Conservation (phyloP, 345 rosid species). For the Dipteronia sinensis region DNA sequence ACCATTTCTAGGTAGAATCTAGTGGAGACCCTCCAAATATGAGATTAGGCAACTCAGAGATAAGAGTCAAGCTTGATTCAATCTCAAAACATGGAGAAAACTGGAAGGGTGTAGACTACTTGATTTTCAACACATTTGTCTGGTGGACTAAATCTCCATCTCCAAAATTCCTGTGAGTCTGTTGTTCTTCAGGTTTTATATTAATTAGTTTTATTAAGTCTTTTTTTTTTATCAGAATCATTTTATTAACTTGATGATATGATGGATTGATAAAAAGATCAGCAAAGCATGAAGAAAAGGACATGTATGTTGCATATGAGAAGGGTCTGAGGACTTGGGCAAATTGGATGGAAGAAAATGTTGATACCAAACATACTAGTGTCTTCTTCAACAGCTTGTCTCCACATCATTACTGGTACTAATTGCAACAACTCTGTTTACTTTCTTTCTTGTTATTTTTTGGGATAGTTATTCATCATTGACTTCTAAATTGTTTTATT, state of each 20-base stretch:
- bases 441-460: not conserved
- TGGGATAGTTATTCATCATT: too few relatives aligned
- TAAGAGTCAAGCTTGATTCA: constrained; percentile 75
- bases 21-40: constrained; percentile 78
- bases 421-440: not conserved
- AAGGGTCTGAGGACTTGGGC: constrained; percentile 72
- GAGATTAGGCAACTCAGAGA: constrained; percentile 52
- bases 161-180: constrained; percentile 64
- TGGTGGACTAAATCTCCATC: constrained; percentile 94
- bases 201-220: not conserved
- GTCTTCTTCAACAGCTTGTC: constrained; percentile 96
- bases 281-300: constrained; percentile 67
- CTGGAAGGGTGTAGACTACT: constrained; percentile 83
- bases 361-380: constrained; percentile 67
- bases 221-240: constrained; percentile 53
- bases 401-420: constrained; percentile 53
- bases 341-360: constrained; percentile 68
- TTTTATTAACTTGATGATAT: constrained; percentile 26
- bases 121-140: constrained; percentile 84
- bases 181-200: not conserved
- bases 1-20: constrained; percentile 87
- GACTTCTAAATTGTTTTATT: too few relatives aligned
- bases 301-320: constrained; percentile 67
- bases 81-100: constrained; percentile 72
- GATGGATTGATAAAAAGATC: constrained; percentile 52